Conservation (phyloP, 805 yeast species). For the Candida corydali region DNA sequence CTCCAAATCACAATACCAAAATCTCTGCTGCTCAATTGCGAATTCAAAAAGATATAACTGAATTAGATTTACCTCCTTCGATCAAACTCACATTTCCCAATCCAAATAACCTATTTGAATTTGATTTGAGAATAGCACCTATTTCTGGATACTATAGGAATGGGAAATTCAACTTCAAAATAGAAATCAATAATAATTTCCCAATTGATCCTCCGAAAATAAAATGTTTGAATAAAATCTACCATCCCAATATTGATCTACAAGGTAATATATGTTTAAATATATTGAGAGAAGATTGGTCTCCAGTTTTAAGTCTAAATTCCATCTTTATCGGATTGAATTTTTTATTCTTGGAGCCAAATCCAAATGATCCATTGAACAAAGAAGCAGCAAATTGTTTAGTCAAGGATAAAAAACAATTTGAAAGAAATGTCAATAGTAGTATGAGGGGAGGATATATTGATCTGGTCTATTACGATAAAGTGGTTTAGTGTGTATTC, state of each 20-base stretch:
- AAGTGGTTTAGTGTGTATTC: constrained; percentile 31
- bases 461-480: constrained; percentile 57
- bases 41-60: constrained; percentile 72
- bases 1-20: constrained; percentile 13
- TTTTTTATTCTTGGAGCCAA: constrained; percentile 84
- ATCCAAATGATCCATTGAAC: constrained; percentile 87
- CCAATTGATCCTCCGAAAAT: constrained; percentile 95
- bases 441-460: constrained; percentile 75
- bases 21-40: constrained; percentile 64
- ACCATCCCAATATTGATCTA: constrained; percentile 90
- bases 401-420: constrained; percentile 36
- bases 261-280: constrained; percentile 91
- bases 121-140: constrained; percentile 56
- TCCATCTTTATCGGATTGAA: constrained; percentile 80
- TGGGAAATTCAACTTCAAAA: constrained; percentile 70
- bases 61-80: constrained; percentile 58
- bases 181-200: constrained; percentile 63
- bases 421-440: constrained; percentile 51
- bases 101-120: constrained; percentile 56
- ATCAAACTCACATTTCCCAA: constrained; percentile 50
- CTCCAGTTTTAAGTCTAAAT: constrained; percentile 82
- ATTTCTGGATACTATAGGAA: constrained; percentile 66
- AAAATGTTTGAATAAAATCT: constrained; percentile 63
- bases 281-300: constrained; percentile 93
- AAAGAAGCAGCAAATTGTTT: constrained; percentile 73